Evolutionary conservation across 2,329 filamentous ascomycete species (phyloP).

Genomic region (Fusarium goolgardi): DNA sequence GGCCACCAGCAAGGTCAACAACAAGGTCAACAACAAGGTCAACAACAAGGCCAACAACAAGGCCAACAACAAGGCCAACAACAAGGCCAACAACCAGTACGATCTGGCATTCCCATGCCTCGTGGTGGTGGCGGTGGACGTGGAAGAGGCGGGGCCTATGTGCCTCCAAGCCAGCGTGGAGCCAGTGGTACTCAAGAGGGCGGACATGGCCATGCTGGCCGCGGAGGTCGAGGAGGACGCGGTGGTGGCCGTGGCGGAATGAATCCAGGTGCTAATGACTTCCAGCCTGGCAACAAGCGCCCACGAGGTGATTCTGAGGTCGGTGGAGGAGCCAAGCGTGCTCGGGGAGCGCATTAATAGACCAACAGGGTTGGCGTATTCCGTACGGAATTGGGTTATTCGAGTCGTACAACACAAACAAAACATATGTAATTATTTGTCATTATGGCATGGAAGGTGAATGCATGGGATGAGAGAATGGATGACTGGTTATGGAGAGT

Average conservation of each 20-base stretch:
- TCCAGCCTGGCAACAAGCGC: conserved; percentile 68
- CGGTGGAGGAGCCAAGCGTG: conserved; percentile 57
- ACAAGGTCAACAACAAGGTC: conserved; percentile 31
- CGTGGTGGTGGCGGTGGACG: conserved; percentile 57
- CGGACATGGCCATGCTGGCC: conserved; percentile 47
- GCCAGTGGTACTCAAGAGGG: conserved; percentile 53
- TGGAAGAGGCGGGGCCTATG: conserved; percentile 54
- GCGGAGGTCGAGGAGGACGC: conserved; percentile 56
- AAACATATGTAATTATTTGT: conserved; percentile 40
- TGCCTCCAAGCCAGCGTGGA: conserved; percentile 53
- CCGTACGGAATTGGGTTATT: conserved; percentile 12
- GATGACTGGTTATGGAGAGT: conserved; percentile 23
- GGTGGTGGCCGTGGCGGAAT: conserved; percentile 59
- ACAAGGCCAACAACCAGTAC: conserved; percentile 39
- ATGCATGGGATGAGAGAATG: conserved; percentile 27
- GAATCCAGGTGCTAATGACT: conserved; percentile 65
- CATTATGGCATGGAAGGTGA: conserved; percentile 31
- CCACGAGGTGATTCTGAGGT: conserved; percentile 64
- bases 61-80: conserved; percentile 15
- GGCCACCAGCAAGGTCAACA: conserved; percentile 16
- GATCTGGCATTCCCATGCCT: conserved; percentile 57
- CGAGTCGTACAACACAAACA: conserved; percentile 43
- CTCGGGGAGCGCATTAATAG: conserved; percentile 55
- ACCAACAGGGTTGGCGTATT: background rate
- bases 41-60: conserved; percentile 12